Percentiles rank a stretch among this genome's conserved stretches.
Conservation (phyloP, 352 stramenopile species). For the Phytophthora uliginosa region DNA sequence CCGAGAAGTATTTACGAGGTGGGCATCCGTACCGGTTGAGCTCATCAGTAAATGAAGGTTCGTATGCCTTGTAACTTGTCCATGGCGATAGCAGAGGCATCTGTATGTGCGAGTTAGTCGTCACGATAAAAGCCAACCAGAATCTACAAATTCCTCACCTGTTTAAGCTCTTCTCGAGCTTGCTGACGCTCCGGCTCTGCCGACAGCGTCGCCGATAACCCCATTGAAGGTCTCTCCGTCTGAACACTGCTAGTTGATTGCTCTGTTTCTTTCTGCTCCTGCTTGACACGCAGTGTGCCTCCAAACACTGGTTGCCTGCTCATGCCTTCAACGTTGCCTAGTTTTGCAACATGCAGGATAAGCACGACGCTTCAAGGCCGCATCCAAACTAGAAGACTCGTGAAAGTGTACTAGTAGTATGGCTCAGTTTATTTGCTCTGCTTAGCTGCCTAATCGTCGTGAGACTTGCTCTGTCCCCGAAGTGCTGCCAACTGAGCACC, state of each 20-base stretch:
- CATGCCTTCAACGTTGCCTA: slow-evolving; percentile 10
- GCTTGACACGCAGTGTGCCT: slow-evolving; percentile 15
- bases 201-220: slow-evolving; percentile 50
- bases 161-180: slow-evolving; percentile 32
- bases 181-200: slow-evolving; percentile 23
- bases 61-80: slow-evolving; percentile 50
- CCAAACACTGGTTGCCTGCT: slow-evolving; percentile 13
- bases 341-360: background rate
- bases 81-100: slow-evolving; percentile 62
- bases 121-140: background rate
- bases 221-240: slow-evolving; percentile 6
- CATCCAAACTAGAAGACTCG: slow-evolving; percentile 12
- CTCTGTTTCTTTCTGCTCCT: slow-evolving; percentile 4
- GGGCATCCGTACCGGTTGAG: slow-evolving; percentile 47
- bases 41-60: slow-evolving; percentile 57
- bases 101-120: slow-evolving; percentile 3
- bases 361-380: slow-evolving; percentile 27
- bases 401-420: background rate
- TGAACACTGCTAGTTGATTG: slow-evolving; percentile 1
- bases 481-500: slow-evolving; percentile 41
- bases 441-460: slow-evolving; percentile 29
- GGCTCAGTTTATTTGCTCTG: slow-evolving; percentile 8
- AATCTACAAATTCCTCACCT: slow-evolving; percentile 13
- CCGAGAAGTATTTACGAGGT: background rate
- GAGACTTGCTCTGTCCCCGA: slow-evolving; percentile 30